A percentile compares a stretch with the other conserved stretches of the same genome.
These are phyloP conservation scores for Teratosphaeriaceae sp. DNA, from an alignment of 2,329 filamentous ascomycete genomes.

Conservation along the genomic window DNA sequence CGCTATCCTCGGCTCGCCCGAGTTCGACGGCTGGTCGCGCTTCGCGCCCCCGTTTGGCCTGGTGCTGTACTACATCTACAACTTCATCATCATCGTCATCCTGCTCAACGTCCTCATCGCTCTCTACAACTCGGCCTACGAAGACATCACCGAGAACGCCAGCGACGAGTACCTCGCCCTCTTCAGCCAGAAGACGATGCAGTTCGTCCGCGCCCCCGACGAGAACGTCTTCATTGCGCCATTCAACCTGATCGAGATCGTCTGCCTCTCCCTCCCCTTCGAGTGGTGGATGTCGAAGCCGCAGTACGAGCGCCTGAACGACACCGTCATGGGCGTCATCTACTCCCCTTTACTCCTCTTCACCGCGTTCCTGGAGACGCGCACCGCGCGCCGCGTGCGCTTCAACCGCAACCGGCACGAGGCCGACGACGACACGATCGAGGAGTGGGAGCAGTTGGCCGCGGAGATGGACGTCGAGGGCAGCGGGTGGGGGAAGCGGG, in stretches of 20 bases:
- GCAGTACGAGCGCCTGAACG: slow-evolving; percentile 74
- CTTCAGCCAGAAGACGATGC: slow-evolving; percentile 90
- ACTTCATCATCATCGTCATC: slow-evolving; percentile 93
- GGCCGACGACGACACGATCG: slow-evolving; percentile 77
- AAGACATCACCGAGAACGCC: slow-evolving; percentile 87
- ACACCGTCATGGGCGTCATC: slow-evolving; percentile 76
- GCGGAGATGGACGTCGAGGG: slow-evolving; percentile 69
- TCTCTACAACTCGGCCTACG: slow-evolving; percentile 92
- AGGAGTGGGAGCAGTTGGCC: slow-evolving; percentile 88
- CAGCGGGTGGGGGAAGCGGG: slow-evolving; percentile 79
- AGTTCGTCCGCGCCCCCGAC: slow-evolving; percentile 92
- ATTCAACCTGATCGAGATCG: slow-evolving; percentile 86
- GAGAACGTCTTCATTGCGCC: slow-evolving; percentile 98
- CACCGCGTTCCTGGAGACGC: slow-evolving; percentile 56
- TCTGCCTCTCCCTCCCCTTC: slow-evolving; percentile 69
- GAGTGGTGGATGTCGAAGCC: slow-evolving; percentile 90
- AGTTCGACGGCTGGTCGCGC: slow-evolving; percentile 75
- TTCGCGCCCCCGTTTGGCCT: slow-evolving; percentile 92
- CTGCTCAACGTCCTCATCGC: slow-evolving; percentile 95
- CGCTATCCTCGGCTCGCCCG: slow-evolving; percentile 67
- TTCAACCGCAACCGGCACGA: slow-evolving; percentile 74
- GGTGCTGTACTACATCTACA: slow-evolving; percentile 95
- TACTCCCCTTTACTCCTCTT: slow-evolving; percentile 79
- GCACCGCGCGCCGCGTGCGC: slow-evolving; percentile 33
- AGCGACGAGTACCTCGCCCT: slow-evolving; percentile 93